Evolutionary conservation across 768 basidiomycete genomes (phyloP).

Genomic region (Lactarius indigo): DNA sequence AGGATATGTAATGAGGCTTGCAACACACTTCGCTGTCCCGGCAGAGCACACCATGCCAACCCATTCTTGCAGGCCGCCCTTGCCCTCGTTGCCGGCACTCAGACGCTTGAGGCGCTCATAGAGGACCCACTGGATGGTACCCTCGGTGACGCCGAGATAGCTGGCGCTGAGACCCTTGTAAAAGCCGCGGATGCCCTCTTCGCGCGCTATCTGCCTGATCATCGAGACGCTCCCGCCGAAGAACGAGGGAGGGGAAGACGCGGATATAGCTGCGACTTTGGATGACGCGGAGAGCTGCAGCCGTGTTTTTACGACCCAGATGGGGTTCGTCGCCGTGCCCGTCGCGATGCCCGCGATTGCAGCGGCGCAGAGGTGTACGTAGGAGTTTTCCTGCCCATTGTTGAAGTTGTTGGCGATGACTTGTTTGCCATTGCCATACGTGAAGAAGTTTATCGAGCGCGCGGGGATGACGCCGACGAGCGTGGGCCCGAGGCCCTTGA

Average conservation of each 20-base stretch:
- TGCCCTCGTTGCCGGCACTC: constrained; percentile 49
- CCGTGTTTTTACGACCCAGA: constrained; percentile 99
- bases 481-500: constrained; percentile 92
- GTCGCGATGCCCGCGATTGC: constrained; percentile 84
- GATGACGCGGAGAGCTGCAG: constrained; percentile 63
- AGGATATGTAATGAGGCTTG: constrained; percentile 94
- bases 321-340: constrained; percentile 91
- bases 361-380: constrained; percentile 83
- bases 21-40: constrained; percentile 90
- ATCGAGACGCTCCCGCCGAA: constrained; percentile 55
- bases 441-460: constrained; percentile 96
- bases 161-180: constrained; percentile 96
- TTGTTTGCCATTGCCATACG: constrained; percentile 95
- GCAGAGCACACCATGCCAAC: constrained; percentile 83
- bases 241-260: constrained; percentile 29
- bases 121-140: constrained; percentile 94
- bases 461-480: constrained; percentile 95
- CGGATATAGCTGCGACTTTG: background rate
- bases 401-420: constrained; percentile 83
- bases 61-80: constrained; percentile 64
- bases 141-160: constrained; percentile 93
- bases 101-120: constrained; percentile 89
- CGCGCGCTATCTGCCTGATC: constrained; percentile 69
- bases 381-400: constrained; percentile 72
- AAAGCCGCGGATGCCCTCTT: constrained; percentile 83